Percentiles rank a stretch among this genome's conserved stretches.
These are phyloP conservation scores for Erodium chrysanthum DNA, from an alignment of 441 rosid genomes.

Conservation along the genomic window DNA sequence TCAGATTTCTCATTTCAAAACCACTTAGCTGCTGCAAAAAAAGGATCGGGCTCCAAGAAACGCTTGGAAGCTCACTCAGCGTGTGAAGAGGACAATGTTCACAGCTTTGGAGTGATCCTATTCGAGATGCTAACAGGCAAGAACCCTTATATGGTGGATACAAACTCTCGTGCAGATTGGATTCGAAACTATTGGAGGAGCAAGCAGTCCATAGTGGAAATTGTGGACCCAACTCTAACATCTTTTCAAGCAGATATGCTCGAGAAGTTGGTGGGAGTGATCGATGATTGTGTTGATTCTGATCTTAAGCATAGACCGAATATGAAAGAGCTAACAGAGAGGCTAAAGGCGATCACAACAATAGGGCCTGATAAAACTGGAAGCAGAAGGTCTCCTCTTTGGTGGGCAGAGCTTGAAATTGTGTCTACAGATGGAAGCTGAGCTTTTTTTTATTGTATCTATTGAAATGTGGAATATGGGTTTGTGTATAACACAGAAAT, in stretches of 20 bases:
- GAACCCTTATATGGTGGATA: constrained; percentile 36
- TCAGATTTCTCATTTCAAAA: constrained; percentile 61
- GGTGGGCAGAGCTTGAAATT: constrained; percentile 97
- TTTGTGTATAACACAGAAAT: constrained; percentile 20
- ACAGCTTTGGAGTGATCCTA: constrained; percentile 54
- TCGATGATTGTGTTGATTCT: constrained; percentile 52
- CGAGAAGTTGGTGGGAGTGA: constrained; percentile 47
- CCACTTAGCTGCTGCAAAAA: constrained; percentile 31
- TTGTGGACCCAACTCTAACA: constrained; percentile 35
- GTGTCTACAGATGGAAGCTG: constrained; percentile 43
- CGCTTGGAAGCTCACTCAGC: too few relatives aligned
- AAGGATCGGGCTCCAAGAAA: constrained; percentile 16
- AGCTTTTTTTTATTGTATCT: constrained; percentile 18
- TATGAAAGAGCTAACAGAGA: constrained; percentile 46
- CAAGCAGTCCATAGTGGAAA: constrained; percentile 35
- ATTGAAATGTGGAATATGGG: not conserved
- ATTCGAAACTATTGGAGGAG: constrained; percentile 24
- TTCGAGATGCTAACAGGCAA: constrained; percentile 68
- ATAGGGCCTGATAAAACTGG: constrained; percentile 60
- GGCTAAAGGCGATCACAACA: constrained; percentile 55
- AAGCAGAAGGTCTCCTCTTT: constrained; percentile 67
- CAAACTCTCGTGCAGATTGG: constrained; percentile 36
- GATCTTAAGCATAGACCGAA: constrained; percentile 45
- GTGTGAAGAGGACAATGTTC: constrained; percentile 25
- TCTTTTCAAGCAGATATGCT: constrained; percentile 42